A percentile compares a stretch with the other conserved stretches of the same genome.
Conservation (phyloP, 2,329 filamentous ascomycete species). For the Stagonosporopsis chrysanthemi region DNA sequence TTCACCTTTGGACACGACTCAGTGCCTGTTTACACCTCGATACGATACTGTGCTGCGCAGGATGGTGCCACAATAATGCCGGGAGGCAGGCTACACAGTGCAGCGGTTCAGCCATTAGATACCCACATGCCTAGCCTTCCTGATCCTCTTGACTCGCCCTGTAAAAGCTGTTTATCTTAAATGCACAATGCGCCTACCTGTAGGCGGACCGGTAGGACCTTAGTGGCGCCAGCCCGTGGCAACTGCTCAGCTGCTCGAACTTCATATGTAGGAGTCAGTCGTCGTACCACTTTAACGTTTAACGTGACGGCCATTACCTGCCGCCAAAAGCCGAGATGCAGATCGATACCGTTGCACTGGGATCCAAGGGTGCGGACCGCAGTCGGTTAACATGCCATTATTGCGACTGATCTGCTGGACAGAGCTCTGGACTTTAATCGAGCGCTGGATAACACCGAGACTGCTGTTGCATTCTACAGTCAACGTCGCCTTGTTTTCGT, state of each 20-base stretch:
- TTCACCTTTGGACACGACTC: slow-evolving; percentile 6
- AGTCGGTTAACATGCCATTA: slow-evolving; percentile 18
- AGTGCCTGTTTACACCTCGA: slow-evolving; percentile 1
- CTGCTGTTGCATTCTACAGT: not conserved
- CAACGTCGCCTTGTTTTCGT: not conserved
- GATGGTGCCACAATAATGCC: slow-evolving; percentile 17
- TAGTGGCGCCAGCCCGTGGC: not conserved
- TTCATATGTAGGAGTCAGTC: not conserved
- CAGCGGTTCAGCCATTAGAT: not conserved
- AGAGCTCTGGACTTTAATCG: slow-evolving; percentile 9
- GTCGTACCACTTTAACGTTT: slow-evolving; percentile 8
- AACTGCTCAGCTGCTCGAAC: not conserved
- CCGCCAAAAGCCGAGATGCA: slow-evolving; percentile 13
- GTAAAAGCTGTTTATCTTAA: slow-evolving; percentile 1
- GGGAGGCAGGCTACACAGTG: not conserved
- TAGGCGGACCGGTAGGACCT: not conserved
- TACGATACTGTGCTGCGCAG: slow-evolving; percentile 8
- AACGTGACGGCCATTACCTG: slow-evolving; percentile 1
- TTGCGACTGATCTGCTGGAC: slow-evolving; percentile 8
- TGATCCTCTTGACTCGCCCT: not conserved
- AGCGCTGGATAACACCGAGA: slow-evolving; percentile 3
- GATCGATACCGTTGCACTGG: slow-evolving; percentile 10
- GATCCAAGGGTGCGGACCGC: slow-evolving; percentile 12
- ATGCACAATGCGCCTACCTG: not conserved
- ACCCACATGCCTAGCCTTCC: slow-evolving; percentile 4